Conservation (phyloP, 805 yeast species). For the Starmerella asiatica region DNA sequence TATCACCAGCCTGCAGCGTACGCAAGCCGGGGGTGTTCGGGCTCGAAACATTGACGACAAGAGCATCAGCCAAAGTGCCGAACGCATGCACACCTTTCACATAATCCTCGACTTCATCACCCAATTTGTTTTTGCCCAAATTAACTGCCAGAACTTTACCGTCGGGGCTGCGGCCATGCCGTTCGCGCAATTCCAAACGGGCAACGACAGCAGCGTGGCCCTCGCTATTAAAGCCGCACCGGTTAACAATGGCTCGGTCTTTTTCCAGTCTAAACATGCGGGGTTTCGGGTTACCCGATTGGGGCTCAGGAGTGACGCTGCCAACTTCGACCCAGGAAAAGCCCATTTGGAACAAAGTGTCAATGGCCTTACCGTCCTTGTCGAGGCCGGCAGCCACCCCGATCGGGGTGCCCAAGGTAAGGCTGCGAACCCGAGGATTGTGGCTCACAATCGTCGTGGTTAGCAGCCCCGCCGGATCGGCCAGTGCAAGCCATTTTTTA, state of each 20-base stretch:
- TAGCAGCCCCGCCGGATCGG: slow-evolving; percentile 25
- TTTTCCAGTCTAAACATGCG: slow-evolving; percentile 73
- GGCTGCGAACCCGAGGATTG: slow-evolving; percentile 21
- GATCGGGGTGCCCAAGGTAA: slow-evolving; percentile 53
- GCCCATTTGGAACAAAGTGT: slow-evolving; percentile 61
- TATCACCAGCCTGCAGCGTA: slow-evolving; percentile 64
- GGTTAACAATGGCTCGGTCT: slow-evolving; percentile 83
- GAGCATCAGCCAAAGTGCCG: slow-evolving; percentile 74
- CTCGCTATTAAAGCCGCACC: slow-evolving; percentile 87
- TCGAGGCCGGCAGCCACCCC: slow-evolving; percentile 96
- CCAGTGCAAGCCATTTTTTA: slow-evolving; percentile 19
- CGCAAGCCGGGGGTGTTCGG: slow-evolving; percentile 95
- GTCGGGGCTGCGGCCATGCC: slow-evolving; percentile 10
- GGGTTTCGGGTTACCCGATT: slow-evolving; percentile 90
- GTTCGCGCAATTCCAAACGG: slow-evolving; percentile 52
- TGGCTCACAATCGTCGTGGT: slow-evolving; percentile 21
- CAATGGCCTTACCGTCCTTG: slow-evolving; percentile 85
- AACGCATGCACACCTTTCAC: slow-evolving; percentile 69
- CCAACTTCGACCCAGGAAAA: slow-evolving; percentile 89
- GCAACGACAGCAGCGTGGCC: slow-evolving; percentile 70
- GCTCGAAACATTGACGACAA: slow-evolving; percentile 82
- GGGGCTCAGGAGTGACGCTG: slow-evolving; percentile 82
- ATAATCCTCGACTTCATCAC: slow-evolving; percentile 81
- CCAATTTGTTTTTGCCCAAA: slow-evolving; percentile 82
- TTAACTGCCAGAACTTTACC: slow-evolving; percentile 56